Evolutionary conservation across 2,329 filamentous ascomycete species (phyloP).

Genomic region (Cylindrodendrum hubeiense): DNA sequence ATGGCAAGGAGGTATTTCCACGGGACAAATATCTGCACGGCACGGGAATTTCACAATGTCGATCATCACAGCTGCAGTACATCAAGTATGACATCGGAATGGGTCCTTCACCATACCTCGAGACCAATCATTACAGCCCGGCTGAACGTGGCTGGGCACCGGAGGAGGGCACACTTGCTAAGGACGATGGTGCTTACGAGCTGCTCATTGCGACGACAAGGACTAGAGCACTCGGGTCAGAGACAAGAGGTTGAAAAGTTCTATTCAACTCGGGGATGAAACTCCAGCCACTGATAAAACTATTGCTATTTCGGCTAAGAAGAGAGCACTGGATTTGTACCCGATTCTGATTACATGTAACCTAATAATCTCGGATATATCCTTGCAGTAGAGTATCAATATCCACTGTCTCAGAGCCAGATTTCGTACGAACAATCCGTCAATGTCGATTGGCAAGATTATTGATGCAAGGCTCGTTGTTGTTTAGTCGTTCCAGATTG

Average conservation of each 20-base stretch:
- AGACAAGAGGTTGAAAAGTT: no score
- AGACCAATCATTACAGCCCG: fast-evolving
- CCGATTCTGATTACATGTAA: no score
- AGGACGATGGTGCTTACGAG: constrained; percentile 21
- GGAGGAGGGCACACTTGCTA: constrained; percentile 10
- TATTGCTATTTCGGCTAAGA: no score
- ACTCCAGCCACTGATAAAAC: no score
- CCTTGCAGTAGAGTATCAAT: background rate
- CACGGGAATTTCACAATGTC: background rate
- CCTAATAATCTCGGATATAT: background rate
- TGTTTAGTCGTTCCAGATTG: background rate
- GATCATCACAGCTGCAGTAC: constrained; percentile 11
- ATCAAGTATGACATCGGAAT: constrained; percentile 3
- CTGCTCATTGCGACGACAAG: background rate
- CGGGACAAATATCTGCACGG: constrained; percentile 14
- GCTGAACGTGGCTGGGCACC: background rate
- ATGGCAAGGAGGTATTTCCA: background rate
- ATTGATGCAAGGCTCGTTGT: background rate
- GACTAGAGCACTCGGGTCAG: background rate
- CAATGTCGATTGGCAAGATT: background rate
- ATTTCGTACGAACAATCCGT: no score
- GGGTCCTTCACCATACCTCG: background rate
- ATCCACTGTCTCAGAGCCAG: constrained; percentile 10
- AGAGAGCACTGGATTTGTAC: no score
- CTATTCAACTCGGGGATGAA: no score